These are phyloP conservation scores for Rubroboletus pulcherrimus DNA, from an alignment of 768 basidiomycete species.

Conservation along the genomic window DNA sequence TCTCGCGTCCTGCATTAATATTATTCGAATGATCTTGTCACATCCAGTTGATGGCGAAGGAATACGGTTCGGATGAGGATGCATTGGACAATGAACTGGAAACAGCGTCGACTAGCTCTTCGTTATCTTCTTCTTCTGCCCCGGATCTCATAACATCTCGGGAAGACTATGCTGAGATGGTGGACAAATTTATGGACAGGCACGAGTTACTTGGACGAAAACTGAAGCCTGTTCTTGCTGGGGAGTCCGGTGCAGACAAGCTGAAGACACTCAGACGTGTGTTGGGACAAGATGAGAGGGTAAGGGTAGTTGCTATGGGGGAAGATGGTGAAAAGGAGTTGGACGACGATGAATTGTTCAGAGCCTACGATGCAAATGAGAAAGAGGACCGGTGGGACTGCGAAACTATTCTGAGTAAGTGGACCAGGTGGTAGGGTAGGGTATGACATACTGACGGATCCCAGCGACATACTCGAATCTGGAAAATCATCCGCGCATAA, in stretches of 20 bases:
- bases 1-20: background rate
- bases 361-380: conserved; percentile 38
- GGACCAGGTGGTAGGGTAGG: background rate
- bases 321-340: conserved; percentile 47
- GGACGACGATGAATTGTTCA: conserved; percentile 41
- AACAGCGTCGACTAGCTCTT: conserved; percentile 35
- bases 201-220: conserved; percentile 90
- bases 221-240: conserved; percentile 71
- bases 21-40: background rate
- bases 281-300: conserved; percentile 65
- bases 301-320: conserved; percentile 41
- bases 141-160: conserved; percentile 77
- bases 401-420: conserved; percentile 90
- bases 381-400: conserved; percentile 90
- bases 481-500: conserved; percentile 92
- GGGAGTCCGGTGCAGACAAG: conserved; percentile 72
- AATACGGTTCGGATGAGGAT: conserved; percentile 67
- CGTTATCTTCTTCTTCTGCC: conserved; percentile 52
- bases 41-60: conserved; percentile 65
- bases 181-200: conserved; percentile 90
- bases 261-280: conserved; percentile 75
- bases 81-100: conserved; percentile 44
- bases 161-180: conserved; percentile 85
- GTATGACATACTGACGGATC: conserved; percentile 8
- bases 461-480: conserved; percentile 94